Conservation (phyloP, 1,284 basidiomycete species). For the Afroboletus lepidellus region DNA sequence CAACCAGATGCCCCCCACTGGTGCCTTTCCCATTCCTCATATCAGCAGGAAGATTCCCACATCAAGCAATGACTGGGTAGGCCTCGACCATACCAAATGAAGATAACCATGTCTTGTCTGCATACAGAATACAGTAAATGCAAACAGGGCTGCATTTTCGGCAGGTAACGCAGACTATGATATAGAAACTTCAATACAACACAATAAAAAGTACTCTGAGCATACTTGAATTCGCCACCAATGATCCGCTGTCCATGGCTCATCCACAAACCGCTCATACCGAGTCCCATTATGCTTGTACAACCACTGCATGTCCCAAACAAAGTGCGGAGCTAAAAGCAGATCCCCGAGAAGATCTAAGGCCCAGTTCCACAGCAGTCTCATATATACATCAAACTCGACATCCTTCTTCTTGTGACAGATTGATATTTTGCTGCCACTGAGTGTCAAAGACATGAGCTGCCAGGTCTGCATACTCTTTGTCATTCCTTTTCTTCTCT, state of each 20-base stretch:
- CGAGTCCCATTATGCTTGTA: not conserved
- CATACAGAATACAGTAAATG: constrained; percentile 8
- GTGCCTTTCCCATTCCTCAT: constrained; percentile 40
- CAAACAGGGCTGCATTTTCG: not conserved
- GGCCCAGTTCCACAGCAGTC: not conserved
- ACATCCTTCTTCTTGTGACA: too few species aligned
- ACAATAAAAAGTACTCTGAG: not conserved
- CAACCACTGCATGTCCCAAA: not conserved
- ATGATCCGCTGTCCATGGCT: not conserved
- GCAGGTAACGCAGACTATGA: not conserved
- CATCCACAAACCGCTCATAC: not conserved
- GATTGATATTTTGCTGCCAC: too few species aligned
- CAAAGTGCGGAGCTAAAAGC: not conserved
- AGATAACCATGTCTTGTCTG: constrained; percentile 18
- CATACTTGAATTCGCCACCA: not conserved
- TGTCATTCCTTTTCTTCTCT: not conserved
- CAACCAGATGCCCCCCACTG: constrained; percentile 40
- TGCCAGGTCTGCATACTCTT: not conserved
- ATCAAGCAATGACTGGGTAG: constrained; percentile 42
- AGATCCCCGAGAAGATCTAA: not conserved
- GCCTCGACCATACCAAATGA: constrained; percentile 34
- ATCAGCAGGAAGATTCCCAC: constrained; percentile 37
- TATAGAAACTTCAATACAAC: not conserved
- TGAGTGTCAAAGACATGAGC: not conserved
- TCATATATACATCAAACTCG: not conserved